Evolutionary conservation across 768 basidiomycete species (phyloP).

Genomic region (Pisolithus marmoratus): DNA sequence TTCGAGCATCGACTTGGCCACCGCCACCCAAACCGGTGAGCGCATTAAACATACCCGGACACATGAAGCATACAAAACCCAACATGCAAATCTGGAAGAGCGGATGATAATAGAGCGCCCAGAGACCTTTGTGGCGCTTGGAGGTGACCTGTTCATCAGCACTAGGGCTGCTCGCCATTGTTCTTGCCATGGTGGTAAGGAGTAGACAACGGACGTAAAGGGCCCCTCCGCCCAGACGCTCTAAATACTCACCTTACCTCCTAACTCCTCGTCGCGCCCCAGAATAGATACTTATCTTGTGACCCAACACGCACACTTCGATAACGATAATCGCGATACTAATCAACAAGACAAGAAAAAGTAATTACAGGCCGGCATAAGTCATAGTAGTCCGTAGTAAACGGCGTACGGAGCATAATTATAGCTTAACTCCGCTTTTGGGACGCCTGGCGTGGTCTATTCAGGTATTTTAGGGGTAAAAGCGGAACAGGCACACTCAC

Average conservation of each 20-base stretch:
- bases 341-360: not conserved
- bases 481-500: conserved; percentile 34
- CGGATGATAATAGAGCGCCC: conserved; percentile 54
- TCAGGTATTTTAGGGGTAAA: not conserved
- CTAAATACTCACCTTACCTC: not conserved
- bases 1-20: conserved; percentile 62
- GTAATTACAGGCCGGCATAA: conserved; percentile 6
- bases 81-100: conserved; percentile 44
- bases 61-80: conserved; percentile 62
- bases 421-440: conserved; percentile 22
- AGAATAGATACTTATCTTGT: not conserved
- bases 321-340: not conserved
- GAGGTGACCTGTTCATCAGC: conserved; percentile 24
- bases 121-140: conserved; percentile 46
- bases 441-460: conserved; percentile 12
- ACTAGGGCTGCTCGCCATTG: not conserved
- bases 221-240: not conserved
- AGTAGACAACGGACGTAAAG: not conserved
- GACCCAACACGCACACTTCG: not conserved
- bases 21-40: conserved; percentile 76
- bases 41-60: conserved; percentile 71
- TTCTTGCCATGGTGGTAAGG: not conserved
- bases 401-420: not conserved
- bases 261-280: not conserved
- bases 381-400: too few relatives aligned